Evolutionary conservation across 176 grass and related monocot genomes (phyloP).

Genomic region (Cenchrus fungigraminus): DNA sequence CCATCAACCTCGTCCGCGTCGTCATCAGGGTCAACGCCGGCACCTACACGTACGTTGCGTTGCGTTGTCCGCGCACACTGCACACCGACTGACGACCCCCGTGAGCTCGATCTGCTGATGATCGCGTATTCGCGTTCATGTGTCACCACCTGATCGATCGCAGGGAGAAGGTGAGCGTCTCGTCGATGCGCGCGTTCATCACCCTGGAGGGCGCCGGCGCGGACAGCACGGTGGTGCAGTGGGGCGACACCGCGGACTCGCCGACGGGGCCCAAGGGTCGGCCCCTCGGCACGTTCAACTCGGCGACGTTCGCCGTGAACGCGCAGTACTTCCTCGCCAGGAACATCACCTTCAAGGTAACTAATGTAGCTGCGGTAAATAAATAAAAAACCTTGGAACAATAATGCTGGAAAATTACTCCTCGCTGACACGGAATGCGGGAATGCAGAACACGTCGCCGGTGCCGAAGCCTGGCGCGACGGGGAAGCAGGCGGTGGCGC

Average conservation of each 20-base stretch:
- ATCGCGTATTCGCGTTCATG: no score
- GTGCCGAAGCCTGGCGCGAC: constrained; percentile 70
- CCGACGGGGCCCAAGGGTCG: constrained; percentile 46
- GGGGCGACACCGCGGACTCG: constrained; percentile 83
- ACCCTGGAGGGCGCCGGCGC: constrained; percentile 87
- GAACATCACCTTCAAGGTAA: constrained; percentile 94
- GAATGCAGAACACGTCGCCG: constrained; percentile 74
- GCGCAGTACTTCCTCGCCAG: constrained; percentile 85
- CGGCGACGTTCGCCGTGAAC: constrained; percentile 97
- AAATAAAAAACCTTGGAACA: no score
- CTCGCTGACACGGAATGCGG: no score
- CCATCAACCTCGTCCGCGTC: constrained; percentile 84
- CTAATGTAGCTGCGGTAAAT: no score
- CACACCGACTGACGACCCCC: no score
- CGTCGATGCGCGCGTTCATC: constrained; percentile 77
- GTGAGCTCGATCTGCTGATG: no score
- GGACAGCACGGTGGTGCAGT: constrained; percentile 79
- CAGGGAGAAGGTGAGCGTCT: constrained; percentile 95
- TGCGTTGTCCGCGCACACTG: no score
- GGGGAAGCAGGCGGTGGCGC: constrained; percentile 91
- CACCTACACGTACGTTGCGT: constrained; percentile 73
- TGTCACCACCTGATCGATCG: neutral
- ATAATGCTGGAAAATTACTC: no score
- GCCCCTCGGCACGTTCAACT: constrained; percentile 81
- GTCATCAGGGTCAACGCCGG: constrained; percentile 96